phyloP scores from a whole-genome alignment of 2,329 filamentous ascomycete genomes.

The Dendryphion nanum region DNA sequence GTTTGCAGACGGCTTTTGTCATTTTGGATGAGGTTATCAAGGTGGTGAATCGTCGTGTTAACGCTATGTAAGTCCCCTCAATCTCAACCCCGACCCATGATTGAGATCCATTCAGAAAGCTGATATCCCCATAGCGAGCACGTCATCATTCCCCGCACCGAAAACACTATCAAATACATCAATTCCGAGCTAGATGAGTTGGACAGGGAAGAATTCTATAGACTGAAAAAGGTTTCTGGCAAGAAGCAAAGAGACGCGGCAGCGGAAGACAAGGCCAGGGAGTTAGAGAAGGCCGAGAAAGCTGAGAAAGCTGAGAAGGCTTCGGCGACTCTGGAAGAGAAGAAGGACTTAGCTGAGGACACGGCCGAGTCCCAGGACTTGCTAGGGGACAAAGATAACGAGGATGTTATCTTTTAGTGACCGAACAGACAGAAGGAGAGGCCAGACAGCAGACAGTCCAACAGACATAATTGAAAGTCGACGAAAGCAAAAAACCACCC shows the following conservation, averaged over 20 bases:
- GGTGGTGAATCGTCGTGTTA: slow-evolving; percentile 96
- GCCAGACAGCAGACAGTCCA: no score
- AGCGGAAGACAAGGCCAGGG: slow-evolving; percentile 43
- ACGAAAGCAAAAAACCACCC: no score
- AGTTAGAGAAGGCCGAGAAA: slow-evolving; percentile 36
- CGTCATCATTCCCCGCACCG: slow-evolving; percentile 95
- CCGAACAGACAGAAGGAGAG: no score
- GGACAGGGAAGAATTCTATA: slow-evolving; percentile 96
- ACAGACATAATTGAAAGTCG: no score
- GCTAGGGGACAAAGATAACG: slow-evolving; percentile 72
- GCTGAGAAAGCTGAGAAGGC: slow-evolving; percentile 12
- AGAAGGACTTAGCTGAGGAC: slow-evolving; percentile 28
- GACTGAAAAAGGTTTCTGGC: slow-evolving; percentile 87
- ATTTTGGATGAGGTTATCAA: slow-evolving; percentile 99
- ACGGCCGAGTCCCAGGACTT: slow-evolving; percentile 59
- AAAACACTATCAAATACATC: slow-evolving; percentile 99
- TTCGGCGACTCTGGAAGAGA: slow-evolving; percentile 10
- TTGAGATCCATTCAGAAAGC: slow-evolving; percentile 1
- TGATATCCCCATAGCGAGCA: slow-evolving; percentile 61
- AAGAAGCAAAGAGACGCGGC: slow-evolving; percentile 60
- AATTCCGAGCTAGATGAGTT: slow-evolving; percentile 97
- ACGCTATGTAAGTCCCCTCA: slow-evolving; percentile 72
- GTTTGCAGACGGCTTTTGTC: slow-evolving; percentile 95
- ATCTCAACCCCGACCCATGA: no score
- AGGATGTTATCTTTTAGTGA: slow-evolving; percentile 82